Conservation (phyloP, 2,329 filamentous ascomycete species). For the Colletotrichum tofieldiae region DNA sequence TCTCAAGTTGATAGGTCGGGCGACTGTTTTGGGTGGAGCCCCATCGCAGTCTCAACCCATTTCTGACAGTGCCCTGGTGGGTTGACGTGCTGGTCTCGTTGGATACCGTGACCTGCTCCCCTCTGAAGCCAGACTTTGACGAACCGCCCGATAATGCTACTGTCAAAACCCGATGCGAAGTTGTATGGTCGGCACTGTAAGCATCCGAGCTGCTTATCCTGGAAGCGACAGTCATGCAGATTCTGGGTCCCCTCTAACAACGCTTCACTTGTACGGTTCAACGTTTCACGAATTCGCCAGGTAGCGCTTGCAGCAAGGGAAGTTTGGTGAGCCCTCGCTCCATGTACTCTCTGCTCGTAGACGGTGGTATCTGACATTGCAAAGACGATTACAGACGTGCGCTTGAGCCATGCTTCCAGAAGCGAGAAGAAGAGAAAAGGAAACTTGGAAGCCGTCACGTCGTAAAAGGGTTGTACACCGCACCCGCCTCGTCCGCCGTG, state of each 20-base stretch:
- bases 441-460: slow-evolving; percentile 11
- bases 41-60: no score
- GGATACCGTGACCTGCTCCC: background rate
- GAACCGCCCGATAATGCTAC: background rate
- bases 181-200: background rate
- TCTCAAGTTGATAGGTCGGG: no score
- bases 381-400: background rate
- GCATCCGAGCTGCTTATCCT: background rate
- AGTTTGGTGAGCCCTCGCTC: no score
- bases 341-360: background rate
- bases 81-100: background rate
- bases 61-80: background rate
- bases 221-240: background rate
- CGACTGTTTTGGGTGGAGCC: no score
- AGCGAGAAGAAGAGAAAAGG: background rate
- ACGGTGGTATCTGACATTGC: background rate
- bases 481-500: slow-evolving; percentile 29
- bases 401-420: background rate
- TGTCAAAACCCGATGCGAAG: background rate
- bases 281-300: background rate
- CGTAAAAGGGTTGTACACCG: slow-evolving; percentile 41
- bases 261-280: background rate
- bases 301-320: background rate
- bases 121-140: background rate
- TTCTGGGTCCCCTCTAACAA: background rate